Percentiles rank a stretch among this genome's conserved stretches.
Evolutionary conservation across 2,329 filamentous ascomycete species (phyloP).

Genomic region (Trichoderma pleuroti): DNA sequence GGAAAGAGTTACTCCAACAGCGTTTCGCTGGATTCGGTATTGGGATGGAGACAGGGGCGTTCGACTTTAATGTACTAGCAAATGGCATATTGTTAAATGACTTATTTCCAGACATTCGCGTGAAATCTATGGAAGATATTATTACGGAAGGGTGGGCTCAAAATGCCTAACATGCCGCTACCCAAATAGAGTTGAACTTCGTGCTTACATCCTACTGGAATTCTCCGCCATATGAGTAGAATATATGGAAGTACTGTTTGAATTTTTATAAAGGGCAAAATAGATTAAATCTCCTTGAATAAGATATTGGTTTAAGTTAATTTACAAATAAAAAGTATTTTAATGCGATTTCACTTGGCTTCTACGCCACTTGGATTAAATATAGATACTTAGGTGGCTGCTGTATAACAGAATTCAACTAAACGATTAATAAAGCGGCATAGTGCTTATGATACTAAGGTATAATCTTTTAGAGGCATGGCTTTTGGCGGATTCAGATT

Average conservation of each 20-base stretch:
- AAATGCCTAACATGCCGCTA: neutral
- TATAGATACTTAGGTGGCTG: too few species aligned
- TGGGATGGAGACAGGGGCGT: neutral
- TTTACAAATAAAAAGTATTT: too few species aligned
- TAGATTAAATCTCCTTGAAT: neutral
- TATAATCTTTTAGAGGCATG: too few species aligned
- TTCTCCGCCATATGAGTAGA: neutral
- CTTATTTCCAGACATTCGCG: neutral
- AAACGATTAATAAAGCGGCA: too few species aligned
- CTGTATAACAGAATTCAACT: too few species aligned
- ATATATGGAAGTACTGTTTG: neutral
- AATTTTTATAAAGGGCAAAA: neutral
- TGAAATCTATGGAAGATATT: neutral
- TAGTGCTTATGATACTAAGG: too few species aligned
- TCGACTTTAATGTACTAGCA: neutral
- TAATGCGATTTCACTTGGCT: too few species aligned
- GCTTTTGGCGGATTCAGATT: too few species aligned
- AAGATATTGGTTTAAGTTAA: neutral
- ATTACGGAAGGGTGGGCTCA: neutral
- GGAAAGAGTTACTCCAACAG: neutral
- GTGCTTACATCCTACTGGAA: neutral
- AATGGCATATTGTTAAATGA: neutral
- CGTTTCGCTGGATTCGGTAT: neutral
- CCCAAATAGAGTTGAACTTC: neutral
- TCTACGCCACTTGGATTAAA: too few species aligned